These are phyloP conservation scores for Apophysomyces elegans DNA, from an alignment of 371 early-diverging fungal genomes.

Conservation along the genomic window DNA sequence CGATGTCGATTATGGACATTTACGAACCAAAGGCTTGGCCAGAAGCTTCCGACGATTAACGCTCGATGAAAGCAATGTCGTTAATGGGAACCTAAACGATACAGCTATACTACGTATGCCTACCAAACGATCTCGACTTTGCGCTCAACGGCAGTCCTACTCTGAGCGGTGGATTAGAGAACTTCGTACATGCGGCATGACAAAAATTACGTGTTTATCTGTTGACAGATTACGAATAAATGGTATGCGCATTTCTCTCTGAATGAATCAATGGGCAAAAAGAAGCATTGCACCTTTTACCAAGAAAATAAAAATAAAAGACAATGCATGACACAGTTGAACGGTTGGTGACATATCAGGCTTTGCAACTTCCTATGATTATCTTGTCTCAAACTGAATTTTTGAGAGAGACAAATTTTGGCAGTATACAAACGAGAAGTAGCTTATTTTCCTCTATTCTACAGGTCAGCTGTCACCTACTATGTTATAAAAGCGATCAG, in stretches of 20 bases:
- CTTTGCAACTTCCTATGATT: too few species aligned
- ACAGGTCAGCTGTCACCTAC: too few species aligned
- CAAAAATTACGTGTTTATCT: constrained; percentile 8
- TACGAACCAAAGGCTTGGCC: not conserved
- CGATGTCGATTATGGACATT: constrained; percentile 8
- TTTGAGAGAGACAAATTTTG: too few species aligned
- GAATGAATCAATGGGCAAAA: not conserved
- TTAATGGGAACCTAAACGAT: not conserved
- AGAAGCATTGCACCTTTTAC: not conserved
- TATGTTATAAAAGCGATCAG: too few species aligned
- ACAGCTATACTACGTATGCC: not conserved
- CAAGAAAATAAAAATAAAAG: too few species aligned
- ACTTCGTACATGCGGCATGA: constrained; percentile 4
- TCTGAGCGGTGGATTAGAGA: constrained; percentile 2
- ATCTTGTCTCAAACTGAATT: too few species aligned
- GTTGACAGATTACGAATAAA: constrained; percentile 1
- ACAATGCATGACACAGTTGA: not conserved
- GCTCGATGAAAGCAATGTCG: constrained; percentile 2
- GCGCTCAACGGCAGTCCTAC: constrained; percentile 1
- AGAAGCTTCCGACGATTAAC: not conserved
- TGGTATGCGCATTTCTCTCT: constrained; percentile 3
- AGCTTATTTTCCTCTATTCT: too few species aligned
- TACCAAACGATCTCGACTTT: not conserved
- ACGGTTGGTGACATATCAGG: not conserved
- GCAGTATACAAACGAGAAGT: too few species aligned